Percentiles rank a stretch among this genome's conserved stretches.
Evolutionary conservation across 1,284 basidiomycete species (phyloP).

Genomic region (Heterobasidion occidentale): DNA sequence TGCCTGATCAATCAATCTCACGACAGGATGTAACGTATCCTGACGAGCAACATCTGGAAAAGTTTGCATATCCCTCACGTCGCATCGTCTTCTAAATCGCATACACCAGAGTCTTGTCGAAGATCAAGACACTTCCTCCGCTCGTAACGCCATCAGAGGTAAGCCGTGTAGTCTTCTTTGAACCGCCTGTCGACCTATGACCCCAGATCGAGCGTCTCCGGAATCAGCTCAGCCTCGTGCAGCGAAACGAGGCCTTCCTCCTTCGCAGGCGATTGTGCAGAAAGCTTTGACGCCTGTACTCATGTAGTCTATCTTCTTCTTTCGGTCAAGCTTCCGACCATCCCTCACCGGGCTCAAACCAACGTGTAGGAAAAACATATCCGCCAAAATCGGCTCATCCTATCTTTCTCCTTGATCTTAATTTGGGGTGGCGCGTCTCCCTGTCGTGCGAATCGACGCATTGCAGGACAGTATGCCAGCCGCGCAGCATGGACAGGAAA

Average conservation of each 20-base stretch:
- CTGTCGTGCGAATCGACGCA: conserved; percentile 84
- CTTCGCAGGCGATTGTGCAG: conserved; percentile 97
- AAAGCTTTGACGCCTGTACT: conserved; percentile 88
- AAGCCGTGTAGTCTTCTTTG: conserved; percentile 8
- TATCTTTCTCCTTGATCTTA: conserved; percentile 93
- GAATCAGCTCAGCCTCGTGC: conserved; percentile 73
- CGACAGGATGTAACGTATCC: conserved; percentile 6
- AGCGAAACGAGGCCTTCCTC: conserved; percentile 86
- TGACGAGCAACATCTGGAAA: conserved; percentile 8
- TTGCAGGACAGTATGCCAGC: conserved; percentile 96
- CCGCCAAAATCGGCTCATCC: conserved; percentile 88
- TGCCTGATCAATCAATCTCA: neutral
- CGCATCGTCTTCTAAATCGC: neutral
- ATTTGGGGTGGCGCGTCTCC: conserved; percentile 90
- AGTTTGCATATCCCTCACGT: neutral
- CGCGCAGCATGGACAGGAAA: conserved; percentile 86
- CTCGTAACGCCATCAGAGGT: conserved; percentile 89
- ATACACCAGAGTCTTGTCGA: conserved; percentile 57
- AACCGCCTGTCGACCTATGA: neutral
- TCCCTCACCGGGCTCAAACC: neutral
- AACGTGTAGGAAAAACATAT: conserved; percentile 73
- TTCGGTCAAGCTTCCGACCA: neutral
- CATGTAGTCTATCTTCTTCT: conserved; percentile 41
- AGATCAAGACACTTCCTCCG: conserved; percentile 74
- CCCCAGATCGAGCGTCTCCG: conserved; percentile 80